Conservation (phyloP, 106 monocot genomes). For the Allium fistulosum region DNA sequence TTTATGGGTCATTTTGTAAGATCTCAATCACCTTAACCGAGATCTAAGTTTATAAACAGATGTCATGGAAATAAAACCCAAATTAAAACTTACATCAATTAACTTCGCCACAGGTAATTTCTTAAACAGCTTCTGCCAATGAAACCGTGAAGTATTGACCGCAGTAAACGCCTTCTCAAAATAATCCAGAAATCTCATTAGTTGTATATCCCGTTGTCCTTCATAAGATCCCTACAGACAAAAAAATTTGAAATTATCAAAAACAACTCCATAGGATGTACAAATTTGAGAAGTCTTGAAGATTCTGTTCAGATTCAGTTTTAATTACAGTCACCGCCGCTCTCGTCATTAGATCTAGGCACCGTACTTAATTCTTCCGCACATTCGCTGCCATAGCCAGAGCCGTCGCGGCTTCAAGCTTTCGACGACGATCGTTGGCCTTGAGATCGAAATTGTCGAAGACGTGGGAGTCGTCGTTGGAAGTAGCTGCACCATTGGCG, state of each 20-base stretch:
- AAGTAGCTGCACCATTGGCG: not conserved
- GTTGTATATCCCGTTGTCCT: constrained; percentile 68
- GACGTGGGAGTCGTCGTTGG: constrained; percentile 22
- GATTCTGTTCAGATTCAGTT: not conserved
- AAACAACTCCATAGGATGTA: not conserved
- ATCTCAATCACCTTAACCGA: too few species aligned
- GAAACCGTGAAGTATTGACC: constrained; percentile 69
- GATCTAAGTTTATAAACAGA: too few species aligned
- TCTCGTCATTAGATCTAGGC: constrained; percentile 25
- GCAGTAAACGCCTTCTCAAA: constrained; percentile 65
- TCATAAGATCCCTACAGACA: constrained; percentile 65
- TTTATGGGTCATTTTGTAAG: too few species aligned
- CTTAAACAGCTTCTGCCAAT: constrained; percentile 83
- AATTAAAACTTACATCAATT: constrained; percentile 51
- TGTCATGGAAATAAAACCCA: not conserved
- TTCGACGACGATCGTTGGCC: constrained; percentile 59
- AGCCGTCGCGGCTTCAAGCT: constrained; percentile 33
- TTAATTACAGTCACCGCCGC: constrained; percentile 44
- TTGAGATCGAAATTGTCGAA: constrained; percentile 79
- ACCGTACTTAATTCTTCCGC: not conserved
- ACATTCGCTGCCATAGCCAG: constrained; percentile 6
- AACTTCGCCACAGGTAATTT: constrained; percentile 74
- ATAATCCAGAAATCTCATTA: constrained; percentile 94
- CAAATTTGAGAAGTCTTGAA: not conserved
- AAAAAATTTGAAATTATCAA: not conserved